Evolutionary conservation across 139 green algal genomes (phyloP).

Genomic region (Chlamydomonas asymmetrica): DNA sequence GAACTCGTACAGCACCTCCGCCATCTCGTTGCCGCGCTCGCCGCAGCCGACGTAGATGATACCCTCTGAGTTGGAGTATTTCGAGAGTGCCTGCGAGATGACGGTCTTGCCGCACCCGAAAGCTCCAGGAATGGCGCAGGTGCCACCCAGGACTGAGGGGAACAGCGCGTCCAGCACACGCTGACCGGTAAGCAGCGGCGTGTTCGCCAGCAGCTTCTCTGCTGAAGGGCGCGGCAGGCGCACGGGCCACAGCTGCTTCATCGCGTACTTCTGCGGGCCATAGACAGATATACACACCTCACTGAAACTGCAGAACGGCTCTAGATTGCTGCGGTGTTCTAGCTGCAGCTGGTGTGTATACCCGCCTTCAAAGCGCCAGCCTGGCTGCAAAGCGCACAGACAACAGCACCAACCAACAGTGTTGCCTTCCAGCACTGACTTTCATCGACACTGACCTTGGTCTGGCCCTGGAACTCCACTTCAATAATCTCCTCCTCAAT

Average conservation of each 20-base stretch:
- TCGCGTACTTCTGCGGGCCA: slow-evolving; percentile 84
- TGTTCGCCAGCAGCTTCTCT: slow-evolving; percentile 95
- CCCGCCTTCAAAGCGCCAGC: slow-evolving; percentile 16
- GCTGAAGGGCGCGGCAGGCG: slow-evolving; percentile 88
- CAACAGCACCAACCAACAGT: not conserved
- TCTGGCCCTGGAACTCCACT: slow-evolving; percentile 93
- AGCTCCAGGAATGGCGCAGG: slow-evolving; percentile 96
- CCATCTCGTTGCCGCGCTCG: slow-evolving; percentile 94
- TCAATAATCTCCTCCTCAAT: slow-evolving; percentile 94
- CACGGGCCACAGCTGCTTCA: slow-evolving; percentile 98
- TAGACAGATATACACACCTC: too few relatives aligned
- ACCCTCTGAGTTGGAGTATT: slow-evolving; percentile 98
- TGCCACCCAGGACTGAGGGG: slow-evolving; percentile 96
- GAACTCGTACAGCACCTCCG: slow-evolving; percentile 92
- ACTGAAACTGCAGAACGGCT: too few relatives aligned
- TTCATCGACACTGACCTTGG: slow-evolving; percentile 82
- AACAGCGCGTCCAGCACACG: slow-evolving; percentile 97
- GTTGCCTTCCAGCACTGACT: too few relatives aligned
- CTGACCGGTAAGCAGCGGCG: slow-evolving; percentile 97
- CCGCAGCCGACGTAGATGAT: slow-evolving; percentile 99
- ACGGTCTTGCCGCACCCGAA: slow-evolving; percentile 99
- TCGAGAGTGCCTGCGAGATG: slow-evolving; percentile 97
- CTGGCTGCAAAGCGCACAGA: not conserved
- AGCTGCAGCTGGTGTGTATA: too few relatives aligned
- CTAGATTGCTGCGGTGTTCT: too few relatives aligned